Conservation (phyloP, 1,284 basidiomycete genomes). For the Leccinum subatratum region DNA sequence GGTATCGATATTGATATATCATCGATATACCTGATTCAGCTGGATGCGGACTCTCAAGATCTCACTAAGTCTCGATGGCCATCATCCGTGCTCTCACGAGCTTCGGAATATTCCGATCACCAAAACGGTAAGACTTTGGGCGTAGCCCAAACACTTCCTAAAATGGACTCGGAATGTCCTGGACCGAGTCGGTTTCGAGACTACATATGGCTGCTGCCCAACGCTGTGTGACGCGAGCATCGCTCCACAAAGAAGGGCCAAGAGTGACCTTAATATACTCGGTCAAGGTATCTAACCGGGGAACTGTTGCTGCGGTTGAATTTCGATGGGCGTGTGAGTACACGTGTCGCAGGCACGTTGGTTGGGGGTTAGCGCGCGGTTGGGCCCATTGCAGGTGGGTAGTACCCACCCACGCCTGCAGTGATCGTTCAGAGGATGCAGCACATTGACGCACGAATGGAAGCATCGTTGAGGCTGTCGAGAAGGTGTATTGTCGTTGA, state of each 20-base stretch:
- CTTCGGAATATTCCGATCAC: too few relatives aligned
- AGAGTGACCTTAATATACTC: constrained; percentile 11
- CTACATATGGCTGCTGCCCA: constrained; percentile 6
- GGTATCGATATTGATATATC: too few relatives aligned
- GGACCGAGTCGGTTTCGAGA: too few relatives aligned
- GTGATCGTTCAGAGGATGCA: not conserved
- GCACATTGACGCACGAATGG: not conserved
- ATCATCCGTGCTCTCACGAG: too few relatives aligned
- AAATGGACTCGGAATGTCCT: not conserved
- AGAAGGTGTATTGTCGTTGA: constrained; percentile 12
- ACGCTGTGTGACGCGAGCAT: constrained; percentile 11
- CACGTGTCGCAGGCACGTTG: constrained; percentile 29
- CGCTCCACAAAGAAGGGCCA: constrained; percentile 20
- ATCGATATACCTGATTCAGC: too few relatives aligned
- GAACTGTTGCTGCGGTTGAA: constrained; percentile 27
- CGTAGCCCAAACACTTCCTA: not conserved
- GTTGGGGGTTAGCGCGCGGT: constrained; percentile 30
- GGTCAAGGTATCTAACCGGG: constrained; percentile 17
- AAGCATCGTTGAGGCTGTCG: constrained; percentile 3
- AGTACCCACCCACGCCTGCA: constrained; percentile 2
- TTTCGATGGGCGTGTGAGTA: constrained; percentile 31
- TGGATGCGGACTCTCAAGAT: too few relatives aligned
- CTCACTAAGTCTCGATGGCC: too few relatives aligned
- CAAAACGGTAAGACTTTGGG: too few relatives aligned
- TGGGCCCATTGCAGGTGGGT: constrained; percentile 8